Evolutionary conservation across 371 early-diverging fungal genomes (phyloP).

Genomic region (Syncephalastrum contaminatum): DNA sequence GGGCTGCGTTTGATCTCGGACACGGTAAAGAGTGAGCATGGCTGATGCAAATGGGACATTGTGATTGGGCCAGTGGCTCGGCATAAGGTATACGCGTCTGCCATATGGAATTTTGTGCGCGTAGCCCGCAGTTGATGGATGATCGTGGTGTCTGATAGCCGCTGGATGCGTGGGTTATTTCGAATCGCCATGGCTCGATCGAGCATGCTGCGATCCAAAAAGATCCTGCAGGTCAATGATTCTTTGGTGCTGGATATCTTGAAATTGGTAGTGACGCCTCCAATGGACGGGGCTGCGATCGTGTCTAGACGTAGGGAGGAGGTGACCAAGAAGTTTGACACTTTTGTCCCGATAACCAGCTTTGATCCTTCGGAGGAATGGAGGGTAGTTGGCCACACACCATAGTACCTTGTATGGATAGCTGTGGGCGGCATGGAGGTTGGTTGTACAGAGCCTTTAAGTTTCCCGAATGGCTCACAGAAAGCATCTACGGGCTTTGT

Average conservation of each 20-base stretch:
- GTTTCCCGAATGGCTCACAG: constrained; percentile 13
- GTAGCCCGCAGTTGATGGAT: too few relatives aligned
- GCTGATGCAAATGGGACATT: too few relatives aligned
- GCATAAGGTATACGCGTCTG: too few relatives aligned
- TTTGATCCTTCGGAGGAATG: constrained; percentile 8
- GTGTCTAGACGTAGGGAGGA: constrained; percentile 13
- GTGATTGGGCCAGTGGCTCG: too few relatives aligned
- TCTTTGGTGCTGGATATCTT: neutral
- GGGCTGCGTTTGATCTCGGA: too few relatives aligned
- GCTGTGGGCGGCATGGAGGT: constrained; percentile 15
- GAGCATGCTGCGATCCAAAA: neutral
- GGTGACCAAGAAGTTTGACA: constrained; percentile 13
- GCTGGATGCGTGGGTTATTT: too few relatives aligned
- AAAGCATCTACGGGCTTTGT: constrained; percentile 15
- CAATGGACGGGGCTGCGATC: constrained; percentile 2
- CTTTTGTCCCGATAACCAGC: constrained; percentile 17
- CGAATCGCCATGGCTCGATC: too few relatives aligned
- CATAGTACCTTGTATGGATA: neutral
- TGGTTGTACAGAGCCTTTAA: neutral
- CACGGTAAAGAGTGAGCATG: too few relatives aligned
- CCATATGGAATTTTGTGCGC: too few relatives aligned
- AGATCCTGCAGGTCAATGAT: constrained; percentile 1
- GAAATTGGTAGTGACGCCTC: constrained; percentile 1
- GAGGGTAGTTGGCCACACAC: constrained; percentile 17
- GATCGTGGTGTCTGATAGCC: too few relatives aligned